Evolutionary conservation across 495 filamentous ascomycete species (phyloP).

Genomic region (Aspergillus hancockii): DNA sequence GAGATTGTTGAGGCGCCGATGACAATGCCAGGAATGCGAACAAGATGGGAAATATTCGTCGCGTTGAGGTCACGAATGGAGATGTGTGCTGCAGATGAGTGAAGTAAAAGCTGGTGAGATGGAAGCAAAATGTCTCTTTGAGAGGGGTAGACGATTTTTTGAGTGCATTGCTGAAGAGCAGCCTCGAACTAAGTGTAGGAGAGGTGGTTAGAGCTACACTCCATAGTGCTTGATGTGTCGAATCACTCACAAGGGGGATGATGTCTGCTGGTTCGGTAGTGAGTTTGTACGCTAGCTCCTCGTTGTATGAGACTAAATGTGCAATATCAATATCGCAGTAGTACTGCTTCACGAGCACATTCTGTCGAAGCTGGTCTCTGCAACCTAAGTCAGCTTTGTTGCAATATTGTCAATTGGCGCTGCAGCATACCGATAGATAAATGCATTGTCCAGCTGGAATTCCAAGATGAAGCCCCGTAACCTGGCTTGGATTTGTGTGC

Average conservation of each 20-base stretch:
- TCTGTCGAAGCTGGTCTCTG: constrained; percentile 95
- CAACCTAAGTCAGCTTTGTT: constrained; percentile 12
- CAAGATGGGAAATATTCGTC: constrained; percentile 88
- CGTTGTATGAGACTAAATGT: constrained; percentile 94
- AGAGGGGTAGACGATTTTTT: constrained; percentile 83
- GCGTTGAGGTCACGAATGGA: constrained; percentile 95
- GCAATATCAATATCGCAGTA: constrained; percentile 97
- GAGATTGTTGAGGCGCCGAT: constrained; percentile 97
- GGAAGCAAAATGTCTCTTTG: constrained; percentile 68
- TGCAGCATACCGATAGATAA: constrained; percentile 78
- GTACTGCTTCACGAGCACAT: constrained; percentile 91
- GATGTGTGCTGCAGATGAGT: constrained; percentile 84
- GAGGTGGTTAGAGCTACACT: not conserved
- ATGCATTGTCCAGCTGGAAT: constrained; percentile 93
- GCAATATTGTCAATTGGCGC: constrained; percentile 12
- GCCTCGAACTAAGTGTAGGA: constrained; percentile 71
- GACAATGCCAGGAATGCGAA: constrained; percentile 95
- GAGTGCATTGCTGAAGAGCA: constrained; percentile 86
- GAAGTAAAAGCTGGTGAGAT: constrained; percentile 92
- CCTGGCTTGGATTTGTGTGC: constrained; percentile 54
- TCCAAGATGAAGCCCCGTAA: constrained; percentile 83
- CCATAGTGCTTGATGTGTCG: too few relatives aligned
- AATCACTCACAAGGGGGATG: constrained; percentile 74
- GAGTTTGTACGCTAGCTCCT: constrained; percentile 90
- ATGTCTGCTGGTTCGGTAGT: constrained; percentile 89